These are phyloP conservation scores for Claviceps africana DNA, from an alignment of 2,329 filamentous ascomycete genomes.

Conservation along the genomic window DNA sequence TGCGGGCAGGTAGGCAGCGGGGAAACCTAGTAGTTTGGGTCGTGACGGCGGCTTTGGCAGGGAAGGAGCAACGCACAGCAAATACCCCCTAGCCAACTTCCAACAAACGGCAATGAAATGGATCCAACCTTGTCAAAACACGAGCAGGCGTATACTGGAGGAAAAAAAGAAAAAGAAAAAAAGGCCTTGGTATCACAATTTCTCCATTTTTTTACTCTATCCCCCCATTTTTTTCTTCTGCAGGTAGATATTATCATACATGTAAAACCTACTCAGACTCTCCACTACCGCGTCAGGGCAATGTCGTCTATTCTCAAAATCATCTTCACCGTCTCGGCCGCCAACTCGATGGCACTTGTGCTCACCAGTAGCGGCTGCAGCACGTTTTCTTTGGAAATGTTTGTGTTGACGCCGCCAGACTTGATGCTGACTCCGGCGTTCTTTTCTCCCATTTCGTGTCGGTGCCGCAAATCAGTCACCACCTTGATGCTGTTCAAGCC, in stretches of 20 bases:
- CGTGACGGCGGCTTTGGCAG: neutral
- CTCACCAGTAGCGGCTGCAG: conserved; percentile 90
- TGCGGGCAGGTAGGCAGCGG: no score
- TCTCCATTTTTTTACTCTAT: conserved; percentile 7
- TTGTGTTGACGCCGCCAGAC: conserved; percentile 88
- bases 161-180: no score
- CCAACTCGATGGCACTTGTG: conserved; percentile 93
- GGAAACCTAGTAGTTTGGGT: neutral
- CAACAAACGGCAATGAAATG: neutral
- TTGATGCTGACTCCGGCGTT: conserved; percentile 98
- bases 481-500: conserved; percentile 98
- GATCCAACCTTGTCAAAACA: no score
- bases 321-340: conserved; percentile 98
- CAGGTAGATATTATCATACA: conserved; percentile 23
- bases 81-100: neutral
- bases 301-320: conserved; percentile 56
- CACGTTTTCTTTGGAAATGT: conserved; percentile 94
- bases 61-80: neutral
- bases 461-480: conserved; percentile 85
- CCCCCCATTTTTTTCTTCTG: conserved; percentile 7
- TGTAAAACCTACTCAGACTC: conserved; percentile 16
- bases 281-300: conserved; percentile 40
- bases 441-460: conserved; percentile 88
- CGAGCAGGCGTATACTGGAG: neutral
- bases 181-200: conserved; percentile 4